Evolutionary conservation across 148 eudicot species (phyloP).

Genomic region (Hydrangea macrophylla): DNA sequence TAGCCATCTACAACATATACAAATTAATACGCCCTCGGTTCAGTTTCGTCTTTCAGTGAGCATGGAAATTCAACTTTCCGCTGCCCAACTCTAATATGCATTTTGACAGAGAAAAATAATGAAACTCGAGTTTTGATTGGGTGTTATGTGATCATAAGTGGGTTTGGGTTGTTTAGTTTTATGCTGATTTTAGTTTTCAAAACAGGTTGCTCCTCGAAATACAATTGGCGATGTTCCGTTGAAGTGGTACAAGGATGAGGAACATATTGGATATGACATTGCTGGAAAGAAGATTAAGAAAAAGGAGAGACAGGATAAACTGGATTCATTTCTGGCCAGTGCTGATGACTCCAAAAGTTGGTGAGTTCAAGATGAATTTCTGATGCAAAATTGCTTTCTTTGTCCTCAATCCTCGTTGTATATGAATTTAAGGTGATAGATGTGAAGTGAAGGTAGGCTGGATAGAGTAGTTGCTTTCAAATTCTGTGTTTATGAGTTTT

Average conservation of each 20-base stretch:
- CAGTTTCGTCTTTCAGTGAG: not conserved
- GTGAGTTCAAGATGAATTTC: constrained; percentile 38
- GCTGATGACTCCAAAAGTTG: constrained; percentile 76
- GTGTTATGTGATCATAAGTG: not conserved
- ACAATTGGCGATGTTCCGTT: constrained; percentile 90
- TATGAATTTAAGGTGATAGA: not conserved
- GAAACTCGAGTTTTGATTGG: not conserved
- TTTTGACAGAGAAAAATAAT: not conserved
- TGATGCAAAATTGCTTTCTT: not conserved
- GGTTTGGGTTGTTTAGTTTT: not conserved
- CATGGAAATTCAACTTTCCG: not conserved
- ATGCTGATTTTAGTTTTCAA: constrained; percentile 2
- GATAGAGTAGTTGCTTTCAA: not conserved
- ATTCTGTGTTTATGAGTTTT: not conserved
- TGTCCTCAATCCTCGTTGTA: too few species aligned
- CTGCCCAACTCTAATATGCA: not conserved
- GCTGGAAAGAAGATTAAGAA: constrained; percentile 88
- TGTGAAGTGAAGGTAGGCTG: not conserved
- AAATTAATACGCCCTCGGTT: not conserved
- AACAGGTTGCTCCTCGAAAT: constrained; percentile 88
- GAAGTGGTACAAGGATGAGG: constrained; percentile 90
- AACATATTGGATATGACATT: constrained; percentile 88
- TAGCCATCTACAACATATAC: too few species aligned
- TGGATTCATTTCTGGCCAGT: constrained; percentile 61
- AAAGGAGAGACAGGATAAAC: constrained; percentile 65